Base-by-base conservation (phyloP, 2,329 filamentous ascomycete genomes). In the Verticillium zaregamsianum region DNA sequence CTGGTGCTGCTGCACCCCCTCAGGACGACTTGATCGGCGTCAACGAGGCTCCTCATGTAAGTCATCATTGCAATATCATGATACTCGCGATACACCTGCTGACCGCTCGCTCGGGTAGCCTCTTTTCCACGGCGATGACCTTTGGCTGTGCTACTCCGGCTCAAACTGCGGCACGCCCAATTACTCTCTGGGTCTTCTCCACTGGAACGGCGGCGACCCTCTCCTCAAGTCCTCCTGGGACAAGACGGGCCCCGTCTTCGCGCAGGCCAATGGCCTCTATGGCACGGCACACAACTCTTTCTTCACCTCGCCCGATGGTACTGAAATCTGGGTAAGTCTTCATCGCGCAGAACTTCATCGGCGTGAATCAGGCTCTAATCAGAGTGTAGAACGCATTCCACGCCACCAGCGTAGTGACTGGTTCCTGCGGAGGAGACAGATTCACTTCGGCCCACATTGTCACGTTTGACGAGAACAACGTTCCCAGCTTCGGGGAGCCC, bases 111-210 rank as follows among this genome's bases (percentile, higher is more conserved):
- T 17, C 11, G 3, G 28, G 3, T 32, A 66, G 64, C 64, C 64
- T 3, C 55, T 66, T n/a, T 63, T 63, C 49, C 59, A 65, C 40
- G 39, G 61, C 12, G 61, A 57, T 1, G 59, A 66, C 11, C 54
- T 66, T 17, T 66, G 63, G 64, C 40, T 66, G 31, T 58, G 59
- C n/a, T 65, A 65, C 59, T 66, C 64, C 1, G 64, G 59, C 12
- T 66, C 64, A 1, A 62, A 60, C 55, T 66, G 64, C 55, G 61
- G 59, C 2, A 65, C 59, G 28, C 64, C 64, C 3, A 62, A 65
- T 32, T 66, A 66, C 37, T 58, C 60, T 1, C 59, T 66, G 0
- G 64, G 64, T 5, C 49, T 66, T 9, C 33, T 66, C 31, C 59
- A 61, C 5, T 66, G 61, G 35, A 57, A 57, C 32, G 63, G 64